Base-by-base conservation (phyloP, 1,284 basidiomycete species). In the Ganoderma boninense region DNA sequence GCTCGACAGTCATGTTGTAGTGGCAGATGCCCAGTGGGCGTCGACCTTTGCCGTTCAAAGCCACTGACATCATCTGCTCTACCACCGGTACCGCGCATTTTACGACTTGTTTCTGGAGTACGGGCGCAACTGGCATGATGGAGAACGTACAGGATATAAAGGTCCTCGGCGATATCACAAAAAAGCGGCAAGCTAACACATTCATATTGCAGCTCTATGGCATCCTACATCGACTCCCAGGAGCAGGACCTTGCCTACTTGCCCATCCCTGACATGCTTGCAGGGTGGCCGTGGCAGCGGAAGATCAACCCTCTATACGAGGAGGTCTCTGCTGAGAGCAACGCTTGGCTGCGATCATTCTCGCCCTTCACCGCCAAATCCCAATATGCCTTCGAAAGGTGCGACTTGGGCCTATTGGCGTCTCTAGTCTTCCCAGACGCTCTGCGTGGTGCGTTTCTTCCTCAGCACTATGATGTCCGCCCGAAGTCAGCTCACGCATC, bases 291-390 rank as follows among this genome's bases (percentile, higher is more conserved):
- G 10, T 49, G 46, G 46, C 46, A 49, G 46, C 46, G 46, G 16
- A 56, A 42, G 35, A 69, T 71, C 49, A 65, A 74, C 38, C 75
- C 77, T 0, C 64, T 77, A 62, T 79, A 79, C 59, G 66, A 72
- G 5, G 76, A 77, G 42, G 75, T 75, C 60, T 68, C 78, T 40
- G 73, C 70, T 0, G 79, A 78, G 65, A 79, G 79, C 6, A 74
- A 75, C 16, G 72, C 74, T 16, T 83, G 83, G 83, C 65, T 82
- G 38, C 75, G 77, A 38, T 69, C 73, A 32, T 81, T 83, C 73
- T 69, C 73, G 14, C 66, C 78, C 0, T 81, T 82, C 73, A 75
- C 70, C 6, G 72, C 74, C 0, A 66, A 74, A 29, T 79, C 79
- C 0, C 81, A 81, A 65, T 69, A 71, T 7, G 80, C 79, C 0